Base-by-base conservation (phyloP, 441 rosid genomes). In the Adansonia rubrostipa region DNA sequence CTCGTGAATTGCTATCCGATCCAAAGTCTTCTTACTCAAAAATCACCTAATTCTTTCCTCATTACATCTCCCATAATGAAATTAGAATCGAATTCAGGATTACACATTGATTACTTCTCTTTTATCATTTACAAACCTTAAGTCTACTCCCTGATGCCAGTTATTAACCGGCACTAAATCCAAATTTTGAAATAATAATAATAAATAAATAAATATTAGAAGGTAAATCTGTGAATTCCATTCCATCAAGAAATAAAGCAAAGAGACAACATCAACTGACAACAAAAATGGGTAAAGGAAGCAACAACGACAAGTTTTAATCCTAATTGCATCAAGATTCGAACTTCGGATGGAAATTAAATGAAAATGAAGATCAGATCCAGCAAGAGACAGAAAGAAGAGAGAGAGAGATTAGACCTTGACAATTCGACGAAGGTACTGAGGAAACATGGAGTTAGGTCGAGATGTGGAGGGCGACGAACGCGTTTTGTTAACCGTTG, bases 381-480 rank as follows among this genome's bases (percentile, higher is more conserved):
- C 56, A 73, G 72, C 14, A 28, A 28, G 60, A 75, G 81, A 36
- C n/a, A n/a, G n/a, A n/a, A n/a, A n/a, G n/a, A 48, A 1, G 56
- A 85, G 68, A 8, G 19, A 78, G 77, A 81, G 77, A 77, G 82
- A 82, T 5, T 24, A 79, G 54, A 93, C 98, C 98, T 96, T 94
- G 84, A 96, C 85, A 79, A 96, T 96, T 72, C 98, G 93, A 75
- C 98, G 96, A 78, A 96, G 91, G 81, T 94, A 94, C 79, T 88
- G 96, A 73, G 90, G 90, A 85, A 89, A 84, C 85, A 85, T 73
- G 74, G 93, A 82, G 48, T 85, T 91, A 64, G 94, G 77, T 79
- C 96, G 92, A 78, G 94, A 86, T 53, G 90, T 69, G 71, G 96
- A 87, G 75, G 97, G 87, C 78, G 98, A 88, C 58, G 97, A 72